These are phyloP conservation scores for Aureobasidium sp. DNA, from an alignment of 2,329 filamentous ascomycete genomes.

Conservation along the genomic window DNA sequence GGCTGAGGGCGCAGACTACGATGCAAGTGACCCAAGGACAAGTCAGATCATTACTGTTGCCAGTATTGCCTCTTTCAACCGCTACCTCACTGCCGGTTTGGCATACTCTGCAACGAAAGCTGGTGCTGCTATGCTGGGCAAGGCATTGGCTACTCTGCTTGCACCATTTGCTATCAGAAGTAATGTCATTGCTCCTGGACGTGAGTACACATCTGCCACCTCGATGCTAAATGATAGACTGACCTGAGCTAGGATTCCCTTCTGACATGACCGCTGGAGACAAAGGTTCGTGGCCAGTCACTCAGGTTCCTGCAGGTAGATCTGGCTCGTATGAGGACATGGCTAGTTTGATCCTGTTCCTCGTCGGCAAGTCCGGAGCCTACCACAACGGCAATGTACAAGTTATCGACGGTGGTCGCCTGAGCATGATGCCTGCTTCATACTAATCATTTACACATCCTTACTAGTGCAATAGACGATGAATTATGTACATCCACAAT, in stretches of 20 bases:
- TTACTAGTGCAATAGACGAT: neutral
- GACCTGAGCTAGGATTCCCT: slow-evolving; percentile 25
- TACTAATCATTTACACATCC: slow-evolving; percentile 6
- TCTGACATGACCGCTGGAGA: slow-evolving; percentile 36
- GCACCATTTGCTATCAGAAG: slow-evolving; percentile 38
- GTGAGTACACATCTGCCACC: neutral
- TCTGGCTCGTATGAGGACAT: slow-evolving; percentile 35
- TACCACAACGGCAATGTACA: slow-evolving; percentile 48
- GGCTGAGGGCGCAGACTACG: slow-evolving; percentile 14
- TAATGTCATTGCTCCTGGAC: slow-evolving; percentile 38
- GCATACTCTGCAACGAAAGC: slow-evolving; percentile 39
- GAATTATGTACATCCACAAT: neutral
- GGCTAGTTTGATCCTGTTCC: slow-evolving; percentile 41
- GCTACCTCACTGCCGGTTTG: slow-evolving; percentile 27
- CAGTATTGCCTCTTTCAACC: slow-evolving; percentile 32
- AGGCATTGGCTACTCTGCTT: slow-evolving; percentile 34
- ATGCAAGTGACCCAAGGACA: slow-evolving; percentile 29
- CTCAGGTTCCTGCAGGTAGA: slow-evolving; percentile 30
- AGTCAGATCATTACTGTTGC: slow-evolving; percentile 41
- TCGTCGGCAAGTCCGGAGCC: slow-evolving; percentile 41
- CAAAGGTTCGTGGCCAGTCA: slow-evolving; percentile 24
- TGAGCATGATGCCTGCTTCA: slow-evolving; percentile 15
- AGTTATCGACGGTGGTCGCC: slow-evolving; percentile 37
- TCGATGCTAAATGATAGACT: neutral
- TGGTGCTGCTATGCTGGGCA: slow-evolving; percentile 36